Conservation (phyloP, 148 eudicot genomes). For the Chenopodium suecicum region DNA sequence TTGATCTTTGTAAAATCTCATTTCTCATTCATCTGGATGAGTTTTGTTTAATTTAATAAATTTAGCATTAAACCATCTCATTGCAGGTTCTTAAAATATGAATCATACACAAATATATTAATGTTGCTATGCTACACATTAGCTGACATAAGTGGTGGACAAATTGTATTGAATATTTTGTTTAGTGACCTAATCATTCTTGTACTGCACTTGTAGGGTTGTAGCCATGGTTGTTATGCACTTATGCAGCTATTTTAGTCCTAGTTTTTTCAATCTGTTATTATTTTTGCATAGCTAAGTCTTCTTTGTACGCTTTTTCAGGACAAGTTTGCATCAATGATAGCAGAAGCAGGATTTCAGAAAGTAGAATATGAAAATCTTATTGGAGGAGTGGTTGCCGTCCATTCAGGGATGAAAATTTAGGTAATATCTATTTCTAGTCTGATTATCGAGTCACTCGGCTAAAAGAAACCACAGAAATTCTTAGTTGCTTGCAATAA, state of each 20-base stretch:
- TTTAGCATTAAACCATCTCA: not conserved
- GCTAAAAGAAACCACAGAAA: not conserved
- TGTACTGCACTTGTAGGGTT: not conserved
- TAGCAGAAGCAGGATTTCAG: slow-evolving; percentile 90
- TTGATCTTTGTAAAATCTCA: not conserved
- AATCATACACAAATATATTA: not conserved
- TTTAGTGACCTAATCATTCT: not conserved
- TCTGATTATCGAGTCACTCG: not conserved
- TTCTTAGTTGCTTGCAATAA: not conserved
- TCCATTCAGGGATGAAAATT: slow-evolving; percentile 81
- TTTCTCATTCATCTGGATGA: not conserved
- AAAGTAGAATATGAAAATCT: slow-evolving; percentile 93
- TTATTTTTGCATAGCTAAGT: not conserved
- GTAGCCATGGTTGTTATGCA: not conserved
- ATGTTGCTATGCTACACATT: not conserved
- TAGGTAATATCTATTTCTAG: slow-evolving; percentile 28
- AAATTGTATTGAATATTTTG: not conserved
- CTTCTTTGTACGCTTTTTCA: slow-evolving; percentile 28
- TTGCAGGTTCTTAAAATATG: not conserved
- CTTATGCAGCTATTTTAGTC: not conserved
- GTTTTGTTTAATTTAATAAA: not conserved
- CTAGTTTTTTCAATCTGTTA: not conserved
- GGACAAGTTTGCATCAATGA: slow-evolving; percentile 93
- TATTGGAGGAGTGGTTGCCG: slow-evolving; percentile 89
- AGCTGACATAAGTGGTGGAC: not conserved